Evolutionary conservation across 1,139 yeast species (phyloP), one percentile per base, ranked within the genome.

Genomic region (Sugiyamaella grinbergsii): DNA sequence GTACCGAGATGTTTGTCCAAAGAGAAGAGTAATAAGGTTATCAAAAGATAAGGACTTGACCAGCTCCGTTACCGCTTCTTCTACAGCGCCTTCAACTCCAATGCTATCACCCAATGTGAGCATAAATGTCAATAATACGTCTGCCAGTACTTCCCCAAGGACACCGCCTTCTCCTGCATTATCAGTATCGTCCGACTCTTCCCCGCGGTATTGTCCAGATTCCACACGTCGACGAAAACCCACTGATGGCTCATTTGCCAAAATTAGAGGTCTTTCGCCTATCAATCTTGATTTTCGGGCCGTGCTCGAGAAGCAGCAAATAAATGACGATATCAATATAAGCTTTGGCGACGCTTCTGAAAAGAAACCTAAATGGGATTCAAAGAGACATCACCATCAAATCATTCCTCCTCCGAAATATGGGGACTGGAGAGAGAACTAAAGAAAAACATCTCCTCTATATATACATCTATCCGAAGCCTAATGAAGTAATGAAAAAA

Each of bases 21-120:
- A 48, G 15, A 44, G 49, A 11, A 37, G 56, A 19, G 46, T 49
- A 2, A 45, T 53, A 33, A 50, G 47, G 22, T 41, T 52, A 10
- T 38, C 47, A 13, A 38, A 36, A 19, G 36, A 32, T 38, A 28
- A 8, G 15, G 23, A 13, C 5, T 34, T 19, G 11, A 36, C 34
- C 11, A n/a, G 15, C 5, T 28, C 42, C 15, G 19, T 23, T 13
- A 18, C 26, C 42, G 6, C 42, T n/a, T 7, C 45, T 31, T 3
- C 38, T 3, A 13, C 31, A 4, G 13, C 34, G 11, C 7, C 47
- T n/a, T 32, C 47, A 1, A 42, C 47, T 6, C 47, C 37, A 20
- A 8, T 41, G 4, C 23, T 4, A 11, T 41, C 45, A 4, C 45
- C 45, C 15, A 41, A 22, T 22, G 11, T 41, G n/a, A 32, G 11